Conservation (phyloP, 768 basidiomycete species). For the Trametes elegans region DNA sequence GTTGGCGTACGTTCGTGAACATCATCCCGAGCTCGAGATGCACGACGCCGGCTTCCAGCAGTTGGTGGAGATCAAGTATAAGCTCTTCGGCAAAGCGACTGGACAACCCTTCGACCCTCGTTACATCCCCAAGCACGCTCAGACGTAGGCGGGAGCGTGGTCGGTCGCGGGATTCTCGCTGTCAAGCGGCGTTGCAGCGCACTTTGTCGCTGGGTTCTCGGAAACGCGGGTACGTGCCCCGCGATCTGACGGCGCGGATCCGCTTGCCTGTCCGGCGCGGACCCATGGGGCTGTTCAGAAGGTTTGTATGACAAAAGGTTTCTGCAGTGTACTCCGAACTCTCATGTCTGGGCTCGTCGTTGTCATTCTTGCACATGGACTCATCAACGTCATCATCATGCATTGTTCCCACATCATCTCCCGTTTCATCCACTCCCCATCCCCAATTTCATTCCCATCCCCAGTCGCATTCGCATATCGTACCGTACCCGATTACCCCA, state of each 20-base stretch:
- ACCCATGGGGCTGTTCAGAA: neutral
- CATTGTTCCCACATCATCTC: constrained; percentile 24
- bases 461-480: constrained; percentile 16
- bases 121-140: neutral
- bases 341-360: constrained; percentile 19
- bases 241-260: neutral
- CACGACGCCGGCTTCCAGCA: constrained; percentile 37
- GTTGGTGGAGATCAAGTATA: constrained; percentile 49
- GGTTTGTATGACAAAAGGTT: constrained; percentile 24
- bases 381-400: constrained; percentile 27
- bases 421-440: too few species aligned
- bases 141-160: neutral
- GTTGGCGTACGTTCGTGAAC: constrained; percentile 43
- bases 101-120: constrained; percentile 9
- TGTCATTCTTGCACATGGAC: constrained; percentile 25
- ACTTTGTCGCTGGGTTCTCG: too few species aligned
- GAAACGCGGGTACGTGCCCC: neutral
- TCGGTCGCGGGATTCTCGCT: too few species aligned
- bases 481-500: constrained; percentile 8
- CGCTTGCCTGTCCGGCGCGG: neutral
- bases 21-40: constrained; percentile 36
- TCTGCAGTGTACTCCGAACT: constrained; percentile 21
- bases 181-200: too few species aligned
- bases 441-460: neutral
- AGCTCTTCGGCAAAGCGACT: constrained; percentile 34